Percentiles rank a stretch among this genome's conserved stretches.
Conservation (phyloP, 768 basidiomycete genomes). For the Galerina sulciceps region DNA sequence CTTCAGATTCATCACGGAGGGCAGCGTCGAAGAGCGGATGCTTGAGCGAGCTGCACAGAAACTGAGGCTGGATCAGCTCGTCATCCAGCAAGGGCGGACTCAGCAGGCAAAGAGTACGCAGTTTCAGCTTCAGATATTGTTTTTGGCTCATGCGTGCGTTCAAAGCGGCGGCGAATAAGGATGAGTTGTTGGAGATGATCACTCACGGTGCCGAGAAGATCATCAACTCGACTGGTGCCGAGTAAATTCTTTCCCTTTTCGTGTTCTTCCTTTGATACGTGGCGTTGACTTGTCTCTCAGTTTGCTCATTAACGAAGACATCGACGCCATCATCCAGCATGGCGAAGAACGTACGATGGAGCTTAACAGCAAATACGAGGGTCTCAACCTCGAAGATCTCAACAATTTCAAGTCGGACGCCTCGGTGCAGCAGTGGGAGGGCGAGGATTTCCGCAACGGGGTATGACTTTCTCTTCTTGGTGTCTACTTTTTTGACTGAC, state of each 20-base stretch:
- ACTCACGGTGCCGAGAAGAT: no score
- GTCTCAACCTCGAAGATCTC: slow-evolving; percentile 90
- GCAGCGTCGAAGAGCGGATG: slow-evolving; percentile 95
- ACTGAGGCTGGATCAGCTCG: no score
- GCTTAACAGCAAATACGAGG: slow-evolving; percentile 90
- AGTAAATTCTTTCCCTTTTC: slow-evolving; percentile 39
- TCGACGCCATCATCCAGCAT: slow-evolving; percentile 85
- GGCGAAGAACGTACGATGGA: slow-evolving; percentile 83
- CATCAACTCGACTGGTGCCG: slow-evolving; percentile 59
- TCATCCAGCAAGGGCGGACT: slow-evolving; percentile 93
- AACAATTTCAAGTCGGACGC: slow-evolving; percentile 97
- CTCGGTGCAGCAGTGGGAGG: slow-evolving; percentile 92
- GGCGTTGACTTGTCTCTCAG: slow-evolving; percentile 41
- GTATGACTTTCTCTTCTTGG: slow-evolving; percentile 40
- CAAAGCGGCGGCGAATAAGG: slow-evolving; percentile 90
- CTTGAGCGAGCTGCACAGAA: slow-evolving; percentile 94
- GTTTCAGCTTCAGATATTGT: no score
- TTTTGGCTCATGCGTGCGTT: background rate
- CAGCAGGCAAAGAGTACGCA: slow-evolving; percentile 79
- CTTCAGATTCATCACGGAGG: slow-evolving; percentile 95
- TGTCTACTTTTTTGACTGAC: background rate
- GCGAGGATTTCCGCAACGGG: slow-evolving; percentile 88
- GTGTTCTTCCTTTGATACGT: background rate
- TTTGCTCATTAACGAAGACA: slow-evolving; percentile 82
- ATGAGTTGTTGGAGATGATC: slow-evolving; percentile 97